Evolutionary conservation across 2,329 filamentous ascomycete genomes (phyloP), one percentile per base, ranked within the genome.

Genomic region (Raffaelea albimanens): DNA sequence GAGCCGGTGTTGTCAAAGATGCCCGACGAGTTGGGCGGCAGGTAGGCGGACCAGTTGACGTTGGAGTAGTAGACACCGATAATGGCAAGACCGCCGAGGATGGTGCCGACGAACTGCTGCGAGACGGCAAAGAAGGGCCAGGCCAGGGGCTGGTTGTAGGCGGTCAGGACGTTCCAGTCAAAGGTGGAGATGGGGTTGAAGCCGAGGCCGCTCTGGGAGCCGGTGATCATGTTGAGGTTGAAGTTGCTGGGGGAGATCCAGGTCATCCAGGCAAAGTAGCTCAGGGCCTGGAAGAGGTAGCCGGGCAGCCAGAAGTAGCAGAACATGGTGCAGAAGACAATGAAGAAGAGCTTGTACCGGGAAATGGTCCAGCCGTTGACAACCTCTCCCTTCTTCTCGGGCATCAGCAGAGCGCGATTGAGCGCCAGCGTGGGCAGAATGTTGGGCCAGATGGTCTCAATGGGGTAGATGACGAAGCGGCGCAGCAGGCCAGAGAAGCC

Each of bases 51-150:
- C 59, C 76, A 75, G 64, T 74, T 82, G 2, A 73, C 62, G 46
- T 78, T 78, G 40, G 66, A 71, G 58, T 76, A 85, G 64, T 79
- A 81, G 11, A 84, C 57, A 20, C 64, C 75, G 3, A 75, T 58
- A n/a, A 78, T 66, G n/a, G 82, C 64, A 64, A 76, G 73, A 55
- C 72, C 71, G 40, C 71, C 75, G 33, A 76, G 52, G 14, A 79
- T 67, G 45, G 74, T 70, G 22, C 79, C 79, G 42, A 81, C 63
- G 52, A 81, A 67, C 25, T 75, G 77, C 59, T 84, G 84, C 45
- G 76, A 67, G 42, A 80, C 82, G 31, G 74, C 75, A 62, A 80
- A 75, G 58, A 73, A 74, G 8, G 73, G 72, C 7, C 71, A 65
- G 56, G 62, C 55, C 41, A 53, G 64, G 57, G 69, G 63, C 47